phyloP scores from a whole-genome alignment of 129 eudicot genomes.

The Dittrichia graveolens region DNA sequence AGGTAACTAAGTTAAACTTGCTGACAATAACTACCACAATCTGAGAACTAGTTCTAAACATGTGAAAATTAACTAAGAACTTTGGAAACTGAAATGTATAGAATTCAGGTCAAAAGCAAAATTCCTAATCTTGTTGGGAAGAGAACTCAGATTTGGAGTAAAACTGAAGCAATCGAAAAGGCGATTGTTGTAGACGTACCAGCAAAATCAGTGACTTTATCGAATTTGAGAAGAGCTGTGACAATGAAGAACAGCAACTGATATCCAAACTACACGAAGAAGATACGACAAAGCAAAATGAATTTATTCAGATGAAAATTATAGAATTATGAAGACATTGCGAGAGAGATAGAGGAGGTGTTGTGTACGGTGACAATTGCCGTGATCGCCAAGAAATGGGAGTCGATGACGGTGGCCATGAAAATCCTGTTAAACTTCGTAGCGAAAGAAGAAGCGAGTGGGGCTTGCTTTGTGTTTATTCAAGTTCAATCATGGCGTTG shows the following conservation, averaged over 20 bases:
- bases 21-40: conserved; percentile 7
- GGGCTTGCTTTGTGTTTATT: neutral
- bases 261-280: conserved; percentile 61
- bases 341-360: neutral
- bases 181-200: conserved; percentile 40
- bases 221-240: conserved; percentile 85
- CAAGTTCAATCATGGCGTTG: neutral
- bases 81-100: too few relatives aligned
- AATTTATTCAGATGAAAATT: conserved; percentile 8
- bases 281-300: neutral
- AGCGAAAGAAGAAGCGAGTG: neutral
- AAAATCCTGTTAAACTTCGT: neutral
- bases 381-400: conserved; percentile 84
- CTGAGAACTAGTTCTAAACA: neutral
- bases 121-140: neutral
- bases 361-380: conserved; percentile 79
- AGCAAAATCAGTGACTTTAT: conserved; percentile 94
- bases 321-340: neutral
- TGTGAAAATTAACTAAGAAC: neutral
- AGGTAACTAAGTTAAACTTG: neutral
- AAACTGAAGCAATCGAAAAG: conserved; percentile 19
- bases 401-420: conserved; percentile 82
- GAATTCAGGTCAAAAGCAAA: neutral
- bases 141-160: conserved; percentile 7
- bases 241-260: conserved; percentile 75